Evolutionary conservation across 1,139 yeast species (phyloP).

Genomic region (Saccharomyces hybrid): DNA sequence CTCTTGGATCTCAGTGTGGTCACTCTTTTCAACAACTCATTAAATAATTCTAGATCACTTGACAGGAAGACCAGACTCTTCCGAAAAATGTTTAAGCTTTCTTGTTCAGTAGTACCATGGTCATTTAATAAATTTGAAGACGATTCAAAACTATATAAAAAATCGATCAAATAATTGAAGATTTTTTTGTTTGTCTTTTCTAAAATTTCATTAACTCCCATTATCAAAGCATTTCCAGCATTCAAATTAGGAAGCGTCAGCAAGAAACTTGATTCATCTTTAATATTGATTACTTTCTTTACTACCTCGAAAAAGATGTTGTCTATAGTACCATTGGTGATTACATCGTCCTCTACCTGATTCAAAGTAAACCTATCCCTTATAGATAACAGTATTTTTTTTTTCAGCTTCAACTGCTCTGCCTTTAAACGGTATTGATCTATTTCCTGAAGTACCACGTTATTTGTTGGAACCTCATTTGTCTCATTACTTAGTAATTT

Average conservation of each 20-base stretch:
- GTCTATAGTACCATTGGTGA: slow-evolving; percentile 41
- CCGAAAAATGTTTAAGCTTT: slow-evolving; percentile 24
- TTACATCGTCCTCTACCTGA: slow-evolving; percentile 60
- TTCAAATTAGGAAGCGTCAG: slow-evolving; percentile 62
- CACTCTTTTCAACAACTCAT: slow-evolving; percentile 48
- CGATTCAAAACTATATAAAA: slow-evolving; percentile 25
- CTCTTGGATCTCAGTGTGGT: slow-evolving; percentile 51
- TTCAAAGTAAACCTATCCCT: slow-evolving; percentile 58
- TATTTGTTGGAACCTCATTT: not conserved
- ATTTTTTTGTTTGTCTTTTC: slow-evolving; percentile 32
- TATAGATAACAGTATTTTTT: slow-evolving; percentile 48
- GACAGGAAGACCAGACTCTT: slow-evolving; percentile 29
- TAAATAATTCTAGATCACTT: slow-evolving; percentile 36
- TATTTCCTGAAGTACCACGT: slow-evolving; percentile 5
- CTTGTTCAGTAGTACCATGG: slow-evolving; percentile 2
- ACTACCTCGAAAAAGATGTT: slow-evolving; percentile 57
- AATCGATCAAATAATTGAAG: slow-evolving; percentile 32
- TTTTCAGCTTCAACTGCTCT: slow-evolving; percentile 42
- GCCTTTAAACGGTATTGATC: slow-evolving; percentile 10
- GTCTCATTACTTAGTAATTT: slow-evolving; percentile 28
- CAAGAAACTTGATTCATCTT: slow-evolving; percentile 53
- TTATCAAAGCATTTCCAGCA: slow-evolving; percentile 63
- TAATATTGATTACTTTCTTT: slow-evolving; percentile 53
- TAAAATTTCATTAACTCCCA: slow-evolving; percentile 42
- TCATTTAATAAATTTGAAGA: slow-evolving; percentile 12